phyloP scores from a whole-genome alignment of 345 rosid species.

The Salix purpurea region DNA sequence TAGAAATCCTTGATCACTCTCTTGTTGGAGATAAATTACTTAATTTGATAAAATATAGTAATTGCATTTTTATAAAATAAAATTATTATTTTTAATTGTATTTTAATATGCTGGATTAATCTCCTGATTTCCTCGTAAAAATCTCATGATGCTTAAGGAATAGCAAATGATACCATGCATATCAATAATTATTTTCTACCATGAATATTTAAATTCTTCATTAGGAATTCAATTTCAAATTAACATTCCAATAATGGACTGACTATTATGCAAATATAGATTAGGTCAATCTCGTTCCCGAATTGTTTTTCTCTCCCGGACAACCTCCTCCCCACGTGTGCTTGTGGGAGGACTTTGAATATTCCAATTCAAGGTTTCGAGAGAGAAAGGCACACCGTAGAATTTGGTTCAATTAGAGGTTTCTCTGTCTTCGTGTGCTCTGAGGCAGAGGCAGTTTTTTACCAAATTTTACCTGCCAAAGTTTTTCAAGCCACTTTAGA shows the following conservation, averaged over 20 bases:
- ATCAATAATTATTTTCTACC: neutral
- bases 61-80: too few relatives aligned
- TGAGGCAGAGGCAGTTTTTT: neutral
- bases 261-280: neutral
- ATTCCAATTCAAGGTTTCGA: slow-evolving; percentile 17
- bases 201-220: neutral
- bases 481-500: neutral
- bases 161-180: too few relatives aligned
- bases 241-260: neutral
- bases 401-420: neutral
- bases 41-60: too few relatives aligned
- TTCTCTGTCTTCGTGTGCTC: neutral
- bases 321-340: slow-evolving; percentile 21
- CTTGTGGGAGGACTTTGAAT: slow-evolving; percentile 15
- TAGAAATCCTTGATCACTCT: neutral
- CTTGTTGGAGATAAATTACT: too few relatives aligned
- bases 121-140: too few relatives aligned
- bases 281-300: slow-evolving; percentile 1
- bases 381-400: neutral
- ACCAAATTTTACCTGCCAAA: neutral
- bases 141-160: too few relatives aligned
- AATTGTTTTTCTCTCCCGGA: neutral
- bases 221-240: neutral
- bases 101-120: too few relatives aligned
- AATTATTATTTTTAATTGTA: too few relatives aligned